phyloP scores from a whole-genome alignment of 495 filamentous ascomycete species.

The Aspergillus taichungensis region DNA sequence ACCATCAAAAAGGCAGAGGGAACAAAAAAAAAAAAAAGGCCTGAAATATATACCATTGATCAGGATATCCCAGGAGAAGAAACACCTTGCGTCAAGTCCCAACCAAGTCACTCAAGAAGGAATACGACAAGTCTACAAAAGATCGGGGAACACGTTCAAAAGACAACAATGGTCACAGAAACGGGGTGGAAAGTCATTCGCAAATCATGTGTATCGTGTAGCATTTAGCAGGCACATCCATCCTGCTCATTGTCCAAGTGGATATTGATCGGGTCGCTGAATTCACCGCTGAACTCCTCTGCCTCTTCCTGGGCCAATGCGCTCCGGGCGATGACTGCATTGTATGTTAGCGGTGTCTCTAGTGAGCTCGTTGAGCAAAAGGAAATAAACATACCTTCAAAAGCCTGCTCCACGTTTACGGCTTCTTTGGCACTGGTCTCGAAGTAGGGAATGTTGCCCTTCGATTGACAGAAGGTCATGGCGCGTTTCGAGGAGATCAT shows the following conservation, averaged over 20 bases:
- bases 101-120: neutral
- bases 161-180: constrained; percentile 1
- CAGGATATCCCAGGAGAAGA: neutral
- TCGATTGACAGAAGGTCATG: constrained; percentile 94
- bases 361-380: neutral
- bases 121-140: too few relatives aligned
- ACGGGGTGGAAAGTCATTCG: neutral
- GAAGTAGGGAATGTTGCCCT: constrained; percentile 96
- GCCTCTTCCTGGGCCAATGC: constrained; percentile 94
- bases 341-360: neutral
- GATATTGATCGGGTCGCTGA: constrained; percentile 95
- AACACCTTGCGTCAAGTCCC: constrained; percentile 8
- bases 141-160: neutral
- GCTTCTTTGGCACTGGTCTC: constrained; percentile 99
- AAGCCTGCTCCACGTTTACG: constrained; percentile 96
- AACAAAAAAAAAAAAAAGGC: neutral
- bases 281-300: constrained; percentile 85
- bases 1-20: neutral
- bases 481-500: constrained; percentile 93
- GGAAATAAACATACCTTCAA: constrained; percentile 61
- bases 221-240: constrained; percentile 77
- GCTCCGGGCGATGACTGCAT: constrained; percentile 87
- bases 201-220: constrained; percentile 20
- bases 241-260: constrained; percentile 84
- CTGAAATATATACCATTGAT: too few relatives aligned